Evolutionary conservation across 495 filamentous ascomycete genomes (phyloP).

Genomic region (Baudoinia panamericana): DNA sequence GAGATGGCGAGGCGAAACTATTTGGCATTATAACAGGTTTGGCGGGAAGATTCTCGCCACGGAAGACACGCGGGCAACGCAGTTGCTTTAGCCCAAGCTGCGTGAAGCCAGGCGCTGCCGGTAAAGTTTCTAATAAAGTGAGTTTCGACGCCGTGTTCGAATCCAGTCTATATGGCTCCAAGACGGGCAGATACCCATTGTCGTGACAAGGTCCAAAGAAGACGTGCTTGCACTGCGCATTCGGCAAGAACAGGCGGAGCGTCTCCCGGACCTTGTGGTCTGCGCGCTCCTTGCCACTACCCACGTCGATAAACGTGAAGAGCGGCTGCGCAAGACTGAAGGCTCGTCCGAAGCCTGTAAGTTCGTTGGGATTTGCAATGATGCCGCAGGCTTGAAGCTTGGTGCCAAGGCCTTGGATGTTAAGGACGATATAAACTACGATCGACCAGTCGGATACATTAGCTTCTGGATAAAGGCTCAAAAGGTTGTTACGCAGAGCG

Average conservation of each 20-base stretch:
- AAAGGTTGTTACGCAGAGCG: slow-evolving; percentile 25
- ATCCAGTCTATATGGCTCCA: slow-evolving; percentile 27
- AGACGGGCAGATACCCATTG: slow-evolving; percentile 29
- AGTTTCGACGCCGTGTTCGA: slow-evolving; percentile 20
- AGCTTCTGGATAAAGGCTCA: slow-evolving; percentile 17
- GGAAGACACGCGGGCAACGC: slow-evolving; percentile 24
- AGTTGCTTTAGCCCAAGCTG: slow-evolving; percentile 23
- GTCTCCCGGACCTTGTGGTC: slow-evolving; percentile 32
- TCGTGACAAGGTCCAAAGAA: slow-evolving; percentile 32
- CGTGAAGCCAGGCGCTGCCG: slow-evolving; percentile 20
- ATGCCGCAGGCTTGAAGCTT: slow-evolving; percentile 23
- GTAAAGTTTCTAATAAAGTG: slow-evolving; percentile 26
- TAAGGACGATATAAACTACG: slow-evolving; percentile 28
- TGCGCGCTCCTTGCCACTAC: slow-evolving; percentile 30
- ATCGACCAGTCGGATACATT: slow-evolving; percentile 23
- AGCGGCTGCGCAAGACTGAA: slow-evolving; percentile 30
- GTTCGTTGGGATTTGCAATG: slow-evolving; percentile 22
- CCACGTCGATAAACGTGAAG: slow-evolving; percentile 32
- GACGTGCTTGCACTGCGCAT: slow-evolving; percentile 32
- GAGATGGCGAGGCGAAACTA: not conserved
- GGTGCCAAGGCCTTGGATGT: slow-evolving; percentile 27
- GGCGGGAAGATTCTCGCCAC: slow-evolving; percentile 13
- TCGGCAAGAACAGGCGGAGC: slow-evolving; percentile 28
- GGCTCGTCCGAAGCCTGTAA: slow-evolving; percentile 25
- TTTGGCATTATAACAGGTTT: too few relatives aligned